Base-by-base conservation (phyloP, 2,329 filamentous ascomycete genomes). In the Penicillium sp. region DNA sequence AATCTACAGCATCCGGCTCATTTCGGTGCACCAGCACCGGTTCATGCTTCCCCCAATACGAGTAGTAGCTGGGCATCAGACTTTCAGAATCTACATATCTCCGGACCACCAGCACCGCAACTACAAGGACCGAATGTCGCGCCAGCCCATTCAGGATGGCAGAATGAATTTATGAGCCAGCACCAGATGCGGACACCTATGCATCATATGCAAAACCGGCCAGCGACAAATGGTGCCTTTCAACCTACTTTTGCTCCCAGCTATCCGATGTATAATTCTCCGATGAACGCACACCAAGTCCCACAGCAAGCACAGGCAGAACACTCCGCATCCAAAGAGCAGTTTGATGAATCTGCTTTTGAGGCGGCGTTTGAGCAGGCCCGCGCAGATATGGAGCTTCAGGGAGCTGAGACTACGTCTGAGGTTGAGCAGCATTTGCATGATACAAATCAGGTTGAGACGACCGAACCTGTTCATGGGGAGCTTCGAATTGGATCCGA, bases 81-180 rank as follows among this genome's bases (percentile, higher is more conserved):
- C 49, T 78, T 78, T 63, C 71, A 77, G 50, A 71, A 64, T 31
- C 54, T 75, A 40, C 66, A 69, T 9, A 65, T 77, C 28, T 70
- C 71, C 9, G 66, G 68, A 4, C 62, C 68, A 4, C 54, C 66
- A 37, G 60, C 80, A 62, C 69, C 77, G 61, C 72, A 79, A 59
- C 59, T 73, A 68, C 75, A 77, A 55, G 67, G 75, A 66, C 67
- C 67, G 38, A 66, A 68, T 23, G 65, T 73, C 49, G 66, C 68
- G 18, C 64, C 69, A 23, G 48, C 58, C 2, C 63, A 66, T 29
- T 59, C 66, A 56, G 72, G 73, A 71, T 85, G 83, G 83, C 81
- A 84, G 44, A 74, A 81, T 60, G 82, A 84, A 57, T 85, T 86
- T 60, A 64, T 79, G 58, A 66, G 67, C 23, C 74, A 29, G 10